These are phyloP conservation scores for Lepiota brunneoincarnata DNA, from an alignment of 768 basidiomycete genomes.

Conservation along the genomic window DNA sequence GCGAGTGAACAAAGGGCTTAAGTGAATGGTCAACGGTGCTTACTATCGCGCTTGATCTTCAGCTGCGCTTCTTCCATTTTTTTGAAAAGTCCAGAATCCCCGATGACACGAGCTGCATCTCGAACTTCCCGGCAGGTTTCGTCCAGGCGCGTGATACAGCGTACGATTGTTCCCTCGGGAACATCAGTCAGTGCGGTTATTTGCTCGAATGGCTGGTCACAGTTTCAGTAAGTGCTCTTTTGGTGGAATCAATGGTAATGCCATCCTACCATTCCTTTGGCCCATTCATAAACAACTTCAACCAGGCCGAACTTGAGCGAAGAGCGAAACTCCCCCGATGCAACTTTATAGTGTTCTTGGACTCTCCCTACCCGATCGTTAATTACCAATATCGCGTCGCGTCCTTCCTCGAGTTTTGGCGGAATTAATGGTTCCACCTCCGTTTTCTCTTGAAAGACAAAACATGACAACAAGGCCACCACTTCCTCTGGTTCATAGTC, in stretches of 20 bases:
- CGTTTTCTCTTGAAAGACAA: conserved; percentile 98
- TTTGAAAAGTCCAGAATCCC: conserved; percentile 92
- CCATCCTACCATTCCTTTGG: conserved; percentile 86
- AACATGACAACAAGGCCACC: conserved; percentile 92
- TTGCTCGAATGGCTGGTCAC: conserved; percentile 85
- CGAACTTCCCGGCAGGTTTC: conserved; percentile 96
- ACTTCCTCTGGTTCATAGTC: conserved; percentile 93
- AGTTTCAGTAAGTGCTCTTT: background rate
- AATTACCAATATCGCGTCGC: conserved; percentile 74
- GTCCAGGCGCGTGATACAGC: conserved; percentile 93
- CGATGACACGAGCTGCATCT: conserved; percentile 96
- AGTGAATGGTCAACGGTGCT: conserved; percentile 30
- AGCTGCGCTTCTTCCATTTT: conserved; percentile 97
- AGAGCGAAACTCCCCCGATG: conserved; percentile 73
- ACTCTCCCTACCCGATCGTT: conserved; percentile 74
- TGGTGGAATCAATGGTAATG: background rate
- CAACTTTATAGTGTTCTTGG: conserved; percentile 80
- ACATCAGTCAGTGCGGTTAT: conserved; percentile 92
- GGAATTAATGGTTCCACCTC: conserved; percentile 84
- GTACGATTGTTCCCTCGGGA: conserved; percentile 94
- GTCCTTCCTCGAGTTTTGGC: conserved; percentile 74
- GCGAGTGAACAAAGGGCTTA: conserved; percentile 7
- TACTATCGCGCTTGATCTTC: conserved; percentile 94
- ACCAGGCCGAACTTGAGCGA: conserved; percentile 87
- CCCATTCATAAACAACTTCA: conserved; percentile 99